Conservation (phyloP, 2,329 filamentous ascomycete genomes). For the Trichoderma sp. region DNA sequence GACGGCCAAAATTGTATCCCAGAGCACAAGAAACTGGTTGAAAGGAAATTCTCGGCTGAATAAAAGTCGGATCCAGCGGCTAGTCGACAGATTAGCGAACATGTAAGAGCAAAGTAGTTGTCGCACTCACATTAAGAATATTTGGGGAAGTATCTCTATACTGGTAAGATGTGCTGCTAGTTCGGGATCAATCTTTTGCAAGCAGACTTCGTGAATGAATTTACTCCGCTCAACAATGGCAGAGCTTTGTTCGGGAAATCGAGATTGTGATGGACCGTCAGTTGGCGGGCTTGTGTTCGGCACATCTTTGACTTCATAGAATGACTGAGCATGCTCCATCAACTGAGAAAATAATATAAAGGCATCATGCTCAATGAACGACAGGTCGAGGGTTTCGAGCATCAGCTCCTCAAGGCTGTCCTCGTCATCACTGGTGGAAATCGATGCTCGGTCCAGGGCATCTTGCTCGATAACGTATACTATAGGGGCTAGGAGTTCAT, state of each 20-base stretch:
- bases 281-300: background rate
- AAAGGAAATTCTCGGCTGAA: slow-evolving; percentile 94
- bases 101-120: background rate
- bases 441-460: slow-evolving; percentile 56
- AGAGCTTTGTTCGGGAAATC: slow-evolving; percentile 39
- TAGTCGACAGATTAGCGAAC: slow-evolving; percentile 31
- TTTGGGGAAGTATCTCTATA: slow-evolving; percentile 90
- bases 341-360: slow-evolving; percentile 81
- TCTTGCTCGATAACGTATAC: slow-evolving; percentile 81
- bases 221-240: slow-evolving; percentile 80
- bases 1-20: slow-evolving; percentile 88
- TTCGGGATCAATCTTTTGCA: slow-evolving; percentile 78
- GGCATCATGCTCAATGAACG: slow-evolving; percentile 83
- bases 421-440: slow-evolving; percentile 28
- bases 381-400: slow-evolving; percentile 63
- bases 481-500: slow-evolving; percentile 88
- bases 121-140: slow-evolving; percentile 79
- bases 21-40: slow-evolving; percentile 75
- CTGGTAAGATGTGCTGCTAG: slow-evolving; percentile 74
- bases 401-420: slow-evolving; percentile 51
- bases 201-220: slow-evolving; percentile 77
- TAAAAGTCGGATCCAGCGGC: slow-evolving; percentile 87
- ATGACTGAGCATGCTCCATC: slow-evolving; percentile 82
- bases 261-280: slow-evolving; percentile 23
- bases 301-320: slow-evolving; percentile 66